These are phyloP conservation scores for Nigrospora sphaerica DNA, from an alignment of 2,329 filamentous ascomycete species.

Conservation along the genomic window DNA sequence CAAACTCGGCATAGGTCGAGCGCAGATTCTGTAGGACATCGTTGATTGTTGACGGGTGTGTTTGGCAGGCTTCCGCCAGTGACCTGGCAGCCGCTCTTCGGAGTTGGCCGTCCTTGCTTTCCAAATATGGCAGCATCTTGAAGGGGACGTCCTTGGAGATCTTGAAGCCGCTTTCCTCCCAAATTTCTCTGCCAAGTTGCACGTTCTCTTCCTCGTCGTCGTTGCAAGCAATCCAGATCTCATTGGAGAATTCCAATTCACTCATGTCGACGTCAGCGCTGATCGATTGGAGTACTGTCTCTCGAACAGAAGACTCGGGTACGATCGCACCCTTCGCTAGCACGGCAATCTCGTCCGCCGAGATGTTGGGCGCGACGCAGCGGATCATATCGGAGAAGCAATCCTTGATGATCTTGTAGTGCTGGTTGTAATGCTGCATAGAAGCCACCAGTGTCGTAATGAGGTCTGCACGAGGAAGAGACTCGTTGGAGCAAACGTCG, in stretches of 20 bases:
- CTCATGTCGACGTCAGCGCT: constrained; percentile 88
- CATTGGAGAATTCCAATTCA: constrained; percentile 76
- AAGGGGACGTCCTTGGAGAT: constrained; percentile 58
- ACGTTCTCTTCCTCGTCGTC: constrained; percentile 85
- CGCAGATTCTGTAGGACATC: constrained; percentile 60
- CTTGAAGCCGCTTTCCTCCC: constrained; percentile 85
- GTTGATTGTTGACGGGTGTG: constrained; percentile 52
- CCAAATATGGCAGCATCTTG: constrained; percentile 70
- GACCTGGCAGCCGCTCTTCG: constrained; percentile 77
- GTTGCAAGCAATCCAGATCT: constrained; percentile 90
- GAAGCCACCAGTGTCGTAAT: constrained; percentile 66
- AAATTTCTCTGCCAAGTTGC: constrained; percentile 78
- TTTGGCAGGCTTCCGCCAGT: constrained; percentile 64
- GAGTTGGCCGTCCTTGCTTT: constrained; percentile 73
- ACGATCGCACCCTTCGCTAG: constrained; percentile 77
- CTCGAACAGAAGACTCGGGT: constrained; percentile 71
- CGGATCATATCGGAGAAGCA: constrained; percentile 81
- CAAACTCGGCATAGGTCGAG: constrained; percentile 66
- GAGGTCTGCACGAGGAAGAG: constrained; percentile 70
- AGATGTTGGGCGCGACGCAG: constrained; percentile 78
- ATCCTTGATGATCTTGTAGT: constrained; percentile 93
- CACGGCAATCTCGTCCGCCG: constrained; percentile 60
- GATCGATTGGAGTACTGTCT: constrained; percentile 80
- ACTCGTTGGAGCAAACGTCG: constrained; percentile 64
- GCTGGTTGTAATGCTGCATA: constrained; percentile 84